A percentile compares a stretch with the other conserved stretches of the same genome.
These are phyloP conservation scores for Hyphopichia fennica DNA, from an alignment of 1,139 yeast species.

Conservation along the genomic window DNA sequence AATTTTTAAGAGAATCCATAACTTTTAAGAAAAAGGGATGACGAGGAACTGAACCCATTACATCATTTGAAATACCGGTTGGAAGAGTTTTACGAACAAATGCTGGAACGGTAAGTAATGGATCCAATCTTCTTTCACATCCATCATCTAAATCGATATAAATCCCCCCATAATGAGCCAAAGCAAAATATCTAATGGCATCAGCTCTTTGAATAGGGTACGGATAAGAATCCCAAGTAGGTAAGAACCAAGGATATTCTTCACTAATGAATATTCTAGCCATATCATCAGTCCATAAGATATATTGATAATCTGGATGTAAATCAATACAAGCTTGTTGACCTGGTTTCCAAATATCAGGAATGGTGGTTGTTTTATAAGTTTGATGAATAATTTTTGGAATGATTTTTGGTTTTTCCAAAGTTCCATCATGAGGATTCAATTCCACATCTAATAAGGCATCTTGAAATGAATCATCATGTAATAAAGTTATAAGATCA, in stretches of 20 bases:
- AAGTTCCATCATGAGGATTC: conserved; percentile 41
- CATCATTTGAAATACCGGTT: conserved; percentile 89
- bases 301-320: conserved; percentile 86
- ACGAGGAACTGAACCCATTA: conserved; percentile 83
- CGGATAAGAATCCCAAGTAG: conserved; percentile 73
- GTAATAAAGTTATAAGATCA: conserved; percentile 72
- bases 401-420: conserved; percentile 53
- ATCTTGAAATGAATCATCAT: conserved; percentile 69
- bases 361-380: conserved; percentile 74
- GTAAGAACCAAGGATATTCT: conserved; percentile 82
- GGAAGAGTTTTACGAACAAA: conserved; percentile 87
- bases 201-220: conserved; percentile 90
- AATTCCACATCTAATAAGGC: conserved; percentile 62
- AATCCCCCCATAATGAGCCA: conserved; percentile 84
- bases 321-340: conserved; percentile 73
- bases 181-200: conserved; percentile 85
- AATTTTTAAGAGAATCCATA: conserved; percentile 60
- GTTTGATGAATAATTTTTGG: conserved; percentile 95
- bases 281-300: conserved; percentile 87
- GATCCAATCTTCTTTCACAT: conserved; percentile 74
- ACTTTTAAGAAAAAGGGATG: conserved; percentile 84
- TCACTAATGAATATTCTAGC: conserved; percentile 75
- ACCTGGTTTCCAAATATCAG: conserved; percentile 77
- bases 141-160: conserved; percentile 92
- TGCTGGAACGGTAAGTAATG: conserved; percentile 77